Conservation (phyloP, 1,139 yeast species). For the Kurtzmaniella quercitrusa region DNA sequence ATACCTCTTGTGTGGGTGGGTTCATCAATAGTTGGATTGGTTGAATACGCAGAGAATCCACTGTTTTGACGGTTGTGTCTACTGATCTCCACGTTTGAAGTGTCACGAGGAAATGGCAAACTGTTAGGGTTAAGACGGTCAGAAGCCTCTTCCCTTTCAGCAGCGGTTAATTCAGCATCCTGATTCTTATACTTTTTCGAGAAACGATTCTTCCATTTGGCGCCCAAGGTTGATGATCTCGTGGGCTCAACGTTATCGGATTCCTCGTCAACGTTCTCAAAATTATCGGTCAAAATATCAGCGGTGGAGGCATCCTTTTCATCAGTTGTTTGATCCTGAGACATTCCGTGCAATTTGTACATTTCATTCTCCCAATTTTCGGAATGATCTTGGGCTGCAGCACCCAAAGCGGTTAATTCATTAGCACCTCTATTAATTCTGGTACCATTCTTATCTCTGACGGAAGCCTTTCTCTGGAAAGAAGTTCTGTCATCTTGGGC, state of each 20-base stretch:
- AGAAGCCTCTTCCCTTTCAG: slow-evolving; percentile 9
- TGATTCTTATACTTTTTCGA: slow-evolving; percentile 17
- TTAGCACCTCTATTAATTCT: slow-evolving; percentile 33
- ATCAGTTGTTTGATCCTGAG: slow-evolving; percentile 11
- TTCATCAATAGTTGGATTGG: slow-evolving; percentile 16
- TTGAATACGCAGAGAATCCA: slow-evolving; percentile 21
- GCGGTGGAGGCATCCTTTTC: slow-evolving; percentile 9
- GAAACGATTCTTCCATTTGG: slow-evolving; percentile 17
- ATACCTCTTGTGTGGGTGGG: slow-evolving; percentile 32
- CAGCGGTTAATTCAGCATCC: slow-evolving; percentile 28
- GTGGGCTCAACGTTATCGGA: slow-evolving; percentile 8
- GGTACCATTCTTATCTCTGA: slow-evolving; percentile 22
- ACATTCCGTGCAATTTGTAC: slow-evolving; percentile 43
- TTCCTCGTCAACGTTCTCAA: not conserved
- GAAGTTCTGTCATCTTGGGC: slow-evolving; percentile 82
- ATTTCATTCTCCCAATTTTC: slow-evolving; percentile 68
- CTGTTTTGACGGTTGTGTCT: slow-evolving; percentile 20
- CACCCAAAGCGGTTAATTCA: slow-evolving; percentile 63
- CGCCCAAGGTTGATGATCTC: slow-evolving; percentile 14
- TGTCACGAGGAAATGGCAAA: slow-evolving; percentile 14
- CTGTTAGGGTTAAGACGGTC: slow-evolving; percentile 12
- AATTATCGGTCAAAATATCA: slow-evolving; percentile 20
- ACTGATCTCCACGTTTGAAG: slow-evolving; percentile 7
- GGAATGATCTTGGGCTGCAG: slow-evolving; percentile 69
- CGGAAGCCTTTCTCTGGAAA: slow-evolving; percentile 58